These are phyloP conservation scores for Plasmodium vinckei DNA, from an alignment of 169 alveolate species.

Conservation along the genomic window DNA sequence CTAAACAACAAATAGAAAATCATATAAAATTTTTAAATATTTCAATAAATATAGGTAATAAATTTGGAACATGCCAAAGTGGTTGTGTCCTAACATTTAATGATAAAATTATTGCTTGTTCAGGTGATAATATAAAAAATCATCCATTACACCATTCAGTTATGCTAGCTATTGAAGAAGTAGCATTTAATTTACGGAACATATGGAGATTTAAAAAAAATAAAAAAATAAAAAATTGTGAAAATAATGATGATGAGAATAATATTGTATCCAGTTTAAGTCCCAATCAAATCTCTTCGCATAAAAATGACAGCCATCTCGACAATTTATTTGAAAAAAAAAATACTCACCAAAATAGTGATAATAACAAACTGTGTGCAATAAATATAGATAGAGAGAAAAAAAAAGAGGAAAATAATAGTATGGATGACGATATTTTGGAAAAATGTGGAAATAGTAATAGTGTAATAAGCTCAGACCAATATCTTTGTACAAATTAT, in stretches of 20 bases:
- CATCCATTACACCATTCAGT: slow-evolving; percentile 86
- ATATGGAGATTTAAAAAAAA: slow-evolving; percentile 44
- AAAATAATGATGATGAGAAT: neutral
- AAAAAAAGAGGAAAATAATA: slow-evolving; percentile 10
- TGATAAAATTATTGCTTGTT: slow-evolving; percentile 82
- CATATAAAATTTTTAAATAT: slow-evolving; percentile 43
- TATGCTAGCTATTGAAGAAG: slow-evolving; percentile 84
- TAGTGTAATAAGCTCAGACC: slow-evolving; percentile 30
- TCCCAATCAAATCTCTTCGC: neutral
- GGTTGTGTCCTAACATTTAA: slow-evolving; percentile 86
- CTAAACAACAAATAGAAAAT: slow-evolving; percentile 68
- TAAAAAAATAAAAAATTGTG: slow-evolving; percentile 16
- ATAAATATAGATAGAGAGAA: neutral
- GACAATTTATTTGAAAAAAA: neutral
- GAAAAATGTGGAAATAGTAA: slow-evolving; percentile 2
- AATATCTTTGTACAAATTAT: slow-evolving; percentile 89
- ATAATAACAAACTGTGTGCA: neutral
- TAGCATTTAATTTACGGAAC: slow-evolving; percentile 73
- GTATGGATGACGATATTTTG: slow-evolving; percentile 10
- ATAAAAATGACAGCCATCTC: too few species aligned
- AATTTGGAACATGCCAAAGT: slow-evolving; percentile 75
- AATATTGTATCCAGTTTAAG: neutral
- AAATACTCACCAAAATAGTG: neutral
- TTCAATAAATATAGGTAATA: slow-evolving; percentile 40
- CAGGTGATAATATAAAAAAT: slow-evolving; percentile 83